Base-by-base conservation (phyloP, 2,329 filamentous ascomycete species). In the Diaporthe eres region DNA sequence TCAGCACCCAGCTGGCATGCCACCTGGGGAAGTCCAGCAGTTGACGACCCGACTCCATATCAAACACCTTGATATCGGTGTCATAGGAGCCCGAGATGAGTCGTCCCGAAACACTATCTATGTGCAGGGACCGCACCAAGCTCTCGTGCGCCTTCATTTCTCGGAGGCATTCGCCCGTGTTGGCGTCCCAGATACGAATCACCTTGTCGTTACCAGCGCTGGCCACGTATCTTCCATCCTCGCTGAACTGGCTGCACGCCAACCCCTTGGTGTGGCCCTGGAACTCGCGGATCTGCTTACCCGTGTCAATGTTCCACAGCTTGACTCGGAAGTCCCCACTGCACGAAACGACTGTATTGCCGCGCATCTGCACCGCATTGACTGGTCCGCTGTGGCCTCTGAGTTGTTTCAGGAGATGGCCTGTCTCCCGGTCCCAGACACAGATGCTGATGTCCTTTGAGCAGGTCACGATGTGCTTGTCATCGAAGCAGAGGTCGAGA, bases 1-100 rank as follows among this genome's bases (percentile, higher is more conserved):
- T 96, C 76, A 99, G 87, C 81, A 99, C 97, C 97, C 97, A 99
- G 85, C 95, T 98, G 15, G 94, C 93, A 75, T 98, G 98, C 95
- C 96, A 98, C 79, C 94, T 92, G n/a, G 95, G 94, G 81, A 98
- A 96, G 80, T 95, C 93, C 77, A 97, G 91, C 76, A 96, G 90
- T 79, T 95, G 89, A 63, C 92, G 87, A 47, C 96, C 96, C 3
- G 93, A 93, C 78, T 93, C 92, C 85, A 97, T 94, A 83, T 98
- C 94, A 85, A 95, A 98, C 1, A 98, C 95, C 82, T 97, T 98
- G 82, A 99, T 96, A 80, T 96, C 96, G 80, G 95, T 94, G 83
- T 99, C 97, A 83, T 99, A 99, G 82, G 94, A 97, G 25, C 95
- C 97, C 79, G 94, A 98, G 76, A 99, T 90, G 42, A 99, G 92